Conservation (phyloP, 73 alveolate genomes). For the Paramecium sexaurelia region DNA sequence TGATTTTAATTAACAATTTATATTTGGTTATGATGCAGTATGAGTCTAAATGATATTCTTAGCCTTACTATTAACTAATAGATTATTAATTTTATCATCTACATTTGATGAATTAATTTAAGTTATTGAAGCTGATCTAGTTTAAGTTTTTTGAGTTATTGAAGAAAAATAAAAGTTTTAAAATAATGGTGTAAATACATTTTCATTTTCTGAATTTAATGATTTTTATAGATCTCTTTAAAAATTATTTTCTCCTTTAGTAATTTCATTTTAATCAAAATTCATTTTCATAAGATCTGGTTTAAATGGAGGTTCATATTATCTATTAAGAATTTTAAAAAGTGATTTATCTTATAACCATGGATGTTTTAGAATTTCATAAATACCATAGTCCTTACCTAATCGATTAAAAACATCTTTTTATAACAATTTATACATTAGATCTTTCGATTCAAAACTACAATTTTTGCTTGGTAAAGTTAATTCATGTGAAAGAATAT, state of each 20-base stretch:
- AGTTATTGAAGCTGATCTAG: conserved; percentile 31
- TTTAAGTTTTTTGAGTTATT: background rate
- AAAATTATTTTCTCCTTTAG: conserved; percentile 52
- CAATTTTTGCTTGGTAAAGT: conserved; percentile 39
- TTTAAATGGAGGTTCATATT: conserved; percentile 62
- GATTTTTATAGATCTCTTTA: conserved; percentile 34
- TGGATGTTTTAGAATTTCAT: conserved; percentile 68
- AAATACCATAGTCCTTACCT: conserved; percentile 75
- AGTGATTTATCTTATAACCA: conserved; percentile 51
- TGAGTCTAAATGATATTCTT: background rate
- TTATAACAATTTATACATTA: conserved; percentile 75
- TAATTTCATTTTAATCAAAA: conserved; percentile 56
- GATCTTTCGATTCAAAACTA: conserved; percentile 70
- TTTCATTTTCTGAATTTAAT: background rate
- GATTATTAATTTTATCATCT: background rate
- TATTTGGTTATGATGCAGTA: background rate
- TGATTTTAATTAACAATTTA: background rate
- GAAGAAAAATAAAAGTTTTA: background rate
- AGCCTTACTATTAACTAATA: background rate
- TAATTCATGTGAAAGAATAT: conserved; percentile 61
- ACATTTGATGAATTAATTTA: background rate
- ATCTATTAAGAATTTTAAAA: conserved; percentile 37
- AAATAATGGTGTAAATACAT: background rate
- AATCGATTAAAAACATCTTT: conserved; percentile 86
- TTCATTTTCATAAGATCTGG: conserved; percentile 54